Conservation (phyloP, 2,329 filamentous ascomycete genomes). For the Falciphora oryzae region DNA sequence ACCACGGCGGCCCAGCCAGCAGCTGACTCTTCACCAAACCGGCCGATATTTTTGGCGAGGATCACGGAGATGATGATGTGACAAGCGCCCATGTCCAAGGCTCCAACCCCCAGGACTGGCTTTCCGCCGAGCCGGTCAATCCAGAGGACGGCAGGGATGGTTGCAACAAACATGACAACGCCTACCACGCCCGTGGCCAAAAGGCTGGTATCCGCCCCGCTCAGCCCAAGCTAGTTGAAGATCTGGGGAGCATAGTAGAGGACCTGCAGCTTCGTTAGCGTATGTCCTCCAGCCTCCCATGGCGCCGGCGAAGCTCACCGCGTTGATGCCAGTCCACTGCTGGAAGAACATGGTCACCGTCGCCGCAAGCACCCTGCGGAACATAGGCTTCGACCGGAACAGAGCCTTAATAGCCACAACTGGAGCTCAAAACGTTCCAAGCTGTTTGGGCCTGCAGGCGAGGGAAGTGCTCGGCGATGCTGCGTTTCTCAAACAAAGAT, state of each 20-base stretch:
- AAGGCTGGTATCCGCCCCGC: constrained; percentile 43
- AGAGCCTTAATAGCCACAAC: constrained; percentile 61
- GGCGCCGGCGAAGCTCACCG: constrained; percentile 21
- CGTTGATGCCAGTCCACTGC: constrained; percentile 46
- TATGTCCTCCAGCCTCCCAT: no score
- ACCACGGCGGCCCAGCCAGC: constrained; percentile 64
- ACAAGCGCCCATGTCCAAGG: constrained; percentile 65
- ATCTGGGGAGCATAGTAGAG: constrained; percentile 68
- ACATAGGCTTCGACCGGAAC: constrained; percentile 61
- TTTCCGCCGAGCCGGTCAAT: constrained; percentile 62
- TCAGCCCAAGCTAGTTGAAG: constrained; percentile 60
- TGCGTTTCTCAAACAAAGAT: constrained; percentile 69
- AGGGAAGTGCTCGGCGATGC: constrained; percentile 62
- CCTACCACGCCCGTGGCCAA: constrained; percentile 67
- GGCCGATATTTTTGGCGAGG: constrained; percentile 54
- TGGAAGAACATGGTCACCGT: constrained; percentile 59
- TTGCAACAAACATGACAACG: constrained; percentile 63
- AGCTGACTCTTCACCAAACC: constrained; percentile 49
- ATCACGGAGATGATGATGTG: constrained; percentile 69
- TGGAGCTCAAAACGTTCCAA: constrained; percentile 63
- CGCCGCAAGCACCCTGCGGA: constrained; percentile 59
- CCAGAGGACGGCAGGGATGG: constrained; percentile 60
- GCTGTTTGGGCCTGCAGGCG: constrained; percentile 52
- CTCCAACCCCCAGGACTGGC: constrained; percentile 56
- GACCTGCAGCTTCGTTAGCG: constrained; percentile 24